These are phyloP conservation scores for Alternaria tenuissima DNA, from an alignment of 2,329 filamentous ascomycete genomes.

Conservation along the genomic window DNA sequence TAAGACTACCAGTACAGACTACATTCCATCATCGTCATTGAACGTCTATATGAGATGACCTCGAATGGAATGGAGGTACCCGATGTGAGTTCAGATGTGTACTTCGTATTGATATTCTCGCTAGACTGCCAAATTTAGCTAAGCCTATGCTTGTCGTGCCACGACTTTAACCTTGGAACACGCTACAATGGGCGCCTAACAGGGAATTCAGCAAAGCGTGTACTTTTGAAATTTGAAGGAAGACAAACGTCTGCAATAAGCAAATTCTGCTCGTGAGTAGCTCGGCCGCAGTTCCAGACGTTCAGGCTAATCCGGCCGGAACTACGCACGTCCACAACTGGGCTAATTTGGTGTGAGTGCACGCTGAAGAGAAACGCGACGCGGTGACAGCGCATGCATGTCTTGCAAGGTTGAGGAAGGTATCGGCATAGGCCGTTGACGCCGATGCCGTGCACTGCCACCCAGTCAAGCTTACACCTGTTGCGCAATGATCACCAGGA, in stretches of 20 bases:
- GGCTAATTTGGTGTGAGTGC: neutral
- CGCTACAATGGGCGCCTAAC: neutral
- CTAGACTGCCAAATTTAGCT: neutral
- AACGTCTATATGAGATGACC: neutral
- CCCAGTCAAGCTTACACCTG: neutral
- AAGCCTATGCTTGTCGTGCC: neutral
- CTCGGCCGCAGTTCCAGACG: neutral
- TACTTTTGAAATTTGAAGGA: neutral
- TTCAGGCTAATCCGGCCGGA: neutral
- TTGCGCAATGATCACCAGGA: neutral
- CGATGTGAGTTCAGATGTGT: neutral
- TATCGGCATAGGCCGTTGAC: neutral
- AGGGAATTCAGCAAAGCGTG: neutral
- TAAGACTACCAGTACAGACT: neutral
- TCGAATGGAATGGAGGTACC: neutral
- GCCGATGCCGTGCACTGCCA: neutral
- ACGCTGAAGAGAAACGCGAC: neutral
- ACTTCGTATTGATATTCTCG: neutral
- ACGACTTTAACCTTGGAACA: neutral
- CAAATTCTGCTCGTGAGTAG: neutral
- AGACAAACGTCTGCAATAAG: neutral
- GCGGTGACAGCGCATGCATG: neutral
- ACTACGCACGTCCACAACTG: neutral
- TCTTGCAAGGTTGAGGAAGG: neutral
- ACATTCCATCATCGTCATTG: neutral